phyloP scores from a whole-genome alignment of 305 asterid genomes.

The Fraxinus latifolia region DNA sequence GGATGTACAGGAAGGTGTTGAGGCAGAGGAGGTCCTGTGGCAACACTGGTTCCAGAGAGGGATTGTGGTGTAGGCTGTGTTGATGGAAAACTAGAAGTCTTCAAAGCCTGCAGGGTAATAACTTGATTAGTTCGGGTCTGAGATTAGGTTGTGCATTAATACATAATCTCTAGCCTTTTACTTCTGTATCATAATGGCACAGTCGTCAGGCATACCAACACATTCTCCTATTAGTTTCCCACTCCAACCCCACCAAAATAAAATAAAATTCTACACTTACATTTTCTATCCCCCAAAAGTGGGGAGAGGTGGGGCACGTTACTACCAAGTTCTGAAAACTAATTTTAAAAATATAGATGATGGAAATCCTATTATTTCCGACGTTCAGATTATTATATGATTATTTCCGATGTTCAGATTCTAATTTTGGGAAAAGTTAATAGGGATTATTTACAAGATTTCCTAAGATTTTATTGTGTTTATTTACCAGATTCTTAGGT shows the following conservation, averaged over 20 bases:
- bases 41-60: conserved; percentile 47
- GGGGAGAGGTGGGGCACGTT: not conserved
- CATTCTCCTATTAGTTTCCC: not conserved
- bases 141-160: not conserved
- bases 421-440: not conserved
- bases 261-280: not conserved
- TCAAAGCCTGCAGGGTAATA: conserved; percentile 48
- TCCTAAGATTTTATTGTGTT: not conserved
- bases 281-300: not conserved
- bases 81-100: conserved; percentile 47
- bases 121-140: not conserved
- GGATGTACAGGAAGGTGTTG: conserved; percentile 73
- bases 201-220: not conserved
- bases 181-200: not conserved
- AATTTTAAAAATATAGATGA: not conserved
- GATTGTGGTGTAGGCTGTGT: conserved; percentile 52
- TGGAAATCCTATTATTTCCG: not conserved
- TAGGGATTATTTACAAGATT: not conserved
- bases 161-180: not conserved
- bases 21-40: conserved; percentile 72
- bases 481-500: not conserved
- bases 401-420: not conserved
- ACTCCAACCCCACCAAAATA: not conserved
- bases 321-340: not conserved
- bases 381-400: not conserved